These are phyloP conservation scores for Metschnikowia matae DNA, from an alignment of 805 yeast genomes.

Conservation along the genomic window DNA sequence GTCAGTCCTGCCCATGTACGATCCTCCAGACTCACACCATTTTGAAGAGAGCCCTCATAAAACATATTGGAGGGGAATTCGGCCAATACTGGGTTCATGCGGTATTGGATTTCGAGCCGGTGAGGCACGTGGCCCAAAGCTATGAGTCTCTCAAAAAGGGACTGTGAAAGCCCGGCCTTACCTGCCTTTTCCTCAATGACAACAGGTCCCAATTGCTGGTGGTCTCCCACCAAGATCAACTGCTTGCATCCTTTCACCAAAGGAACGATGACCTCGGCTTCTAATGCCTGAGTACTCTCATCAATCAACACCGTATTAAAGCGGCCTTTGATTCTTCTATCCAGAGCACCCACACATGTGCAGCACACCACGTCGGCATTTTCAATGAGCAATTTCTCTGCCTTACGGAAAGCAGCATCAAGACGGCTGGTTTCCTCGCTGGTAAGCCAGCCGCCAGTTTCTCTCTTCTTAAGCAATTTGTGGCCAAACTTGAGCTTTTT, in stretches of 20 bases:
- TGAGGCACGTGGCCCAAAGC: constrained; percentile 80
- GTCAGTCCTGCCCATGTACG: constrained; percentile 50
- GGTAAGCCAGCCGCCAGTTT: constrained; percentile 8
- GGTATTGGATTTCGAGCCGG: constrained; percentile 85
- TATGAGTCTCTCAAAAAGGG: constrained; percentile 82
- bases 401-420: constrained; percentile 15
- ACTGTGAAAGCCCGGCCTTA: constrained; percentile 81
- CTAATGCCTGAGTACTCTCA: constrained; percentile 92
- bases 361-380: constrained; percentile 78
- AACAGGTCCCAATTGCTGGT: constrained; percentile 93
- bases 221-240: constrained; percentile 89
- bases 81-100: constrained; percentile 88
- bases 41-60: constrained; percentile 87
- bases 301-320: constrained; percentile 84
- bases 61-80: constrained; percentile 90
- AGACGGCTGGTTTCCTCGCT: constrained; percentile 8
- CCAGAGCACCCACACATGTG: constrained; percentile 93
- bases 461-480: constrained; percentile 1
- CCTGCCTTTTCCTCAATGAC: constrained; percentile 76
- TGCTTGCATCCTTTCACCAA: constrained; percentile 86
- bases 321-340: constrained; percentile 51
- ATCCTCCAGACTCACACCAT: constrained; percentile 80
- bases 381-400: constrained; percentile 49
- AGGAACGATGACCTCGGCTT: constrained; percentile 88
- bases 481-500: not conserved